Evolutionary conservation across 1,284 basidiomycete species (phyloP).

Genomic region (Wolfiporia cocos): DNA sequence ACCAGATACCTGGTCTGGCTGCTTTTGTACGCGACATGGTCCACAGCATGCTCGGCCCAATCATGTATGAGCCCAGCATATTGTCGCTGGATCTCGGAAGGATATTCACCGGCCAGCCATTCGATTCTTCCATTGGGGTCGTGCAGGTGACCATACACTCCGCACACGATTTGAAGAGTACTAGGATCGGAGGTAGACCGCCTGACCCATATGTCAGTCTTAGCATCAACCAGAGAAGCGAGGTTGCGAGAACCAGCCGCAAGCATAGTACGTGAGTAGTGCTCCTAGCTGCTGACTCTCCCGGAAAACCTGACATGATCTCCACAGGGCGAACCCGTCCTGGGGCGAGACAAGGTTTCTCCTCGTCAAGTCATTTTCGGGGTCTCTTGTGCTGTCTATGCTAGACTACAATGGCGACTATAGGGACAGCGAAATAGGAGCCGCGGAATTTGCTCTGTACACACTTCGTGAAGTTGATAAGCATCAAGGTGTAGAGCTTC

Average conservation of each 20-base stretch:
- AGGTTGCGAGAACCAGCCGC: conserved; percentile 72
- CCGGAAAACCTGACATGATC: too few relatives aligned
- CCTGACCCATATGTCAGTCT: conserved; percentile 88
- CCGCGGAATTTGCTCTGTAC: conserved; percentile 74
- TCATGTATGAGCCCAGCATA: conserved; percentile 93
- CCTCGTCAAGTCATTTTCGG: conserved; percentile 81
- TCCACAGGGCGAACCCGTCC: conserved; percentile 75
- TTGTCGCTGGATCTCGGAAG: conserved; percentile 97
- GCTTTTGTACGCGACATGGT: conserved; percentile 92
- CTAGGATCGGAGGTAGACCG: conserved; percentile 88
- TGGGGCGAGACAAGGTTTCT: conserved; percentile 95
- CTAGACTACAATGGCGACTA: conserved; percentile 91
- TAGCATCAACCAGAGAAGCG: conserved; percentile 69
- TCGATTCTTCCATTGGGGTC: conserved; percentile 90
- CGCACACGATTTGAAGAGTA: conserved; percentile 67
- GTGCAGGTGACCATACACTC: conserved; percentile 81
- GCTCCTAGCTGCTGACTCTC: too few relatives aligned
- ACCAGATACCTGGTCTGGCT: conserved; percentile 82
- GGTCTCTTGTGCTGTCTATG: conserved; percentile 72
- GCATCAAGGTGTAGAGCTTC: conserved; percentile 65
- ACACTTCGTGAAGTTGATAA: conserved; percentile 79
- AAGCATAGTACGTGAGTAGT: conserved; percentile 69
- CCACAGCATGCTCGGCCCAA: conserved; percentile 77
- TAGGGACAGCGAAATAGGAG: conserved; percentile 77
- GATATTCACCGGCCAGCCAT: conserved; percentile 85